phyloP scores from a whole-genome alignment of 2,329 filamentous ascomycete species.

The Neurospora sp. region DNA sequence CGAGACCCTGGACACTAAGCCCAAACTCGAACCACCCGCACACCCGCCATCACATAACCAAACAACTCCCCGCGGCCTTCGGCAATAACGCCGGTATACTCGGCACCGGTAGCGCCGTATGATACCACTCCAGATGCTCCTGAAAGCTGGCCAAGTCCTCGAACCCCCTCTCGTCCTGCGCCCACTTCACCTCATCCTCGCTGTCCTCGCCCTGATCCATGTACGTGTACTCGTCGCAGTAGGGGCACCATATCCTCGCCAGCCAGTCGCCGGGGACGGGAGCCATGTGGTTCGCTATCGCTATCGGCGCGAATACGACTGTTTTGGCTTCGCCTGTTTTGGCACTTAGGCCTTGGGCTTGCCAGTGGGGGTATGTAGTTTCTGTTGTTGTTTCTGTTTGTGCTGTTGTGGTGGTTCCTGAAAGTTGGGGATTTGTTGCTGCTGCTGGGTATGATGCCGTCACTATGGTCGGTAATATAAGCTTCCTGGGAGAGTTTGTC shows the following conservation, averaged over 20 bases:
- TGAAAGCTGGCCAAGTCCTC: conserved; percentile 38
- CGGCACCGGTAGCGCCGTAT: conserved; percentile 32
- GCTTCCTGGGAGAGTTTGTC: background rate
- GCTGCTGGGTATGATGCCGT: background rate
- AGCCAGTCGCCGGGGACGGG: conserved; percentile 41
- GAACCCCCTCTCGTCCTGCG: conserved; percentile 38
- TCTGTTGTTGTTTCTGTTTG: background rate
- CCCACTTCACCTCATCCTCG: conserved; percentile 37
- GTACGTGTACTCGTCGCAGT: conserved; percentile 44
- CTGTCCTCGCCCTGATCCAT: conserved; percentile 40
- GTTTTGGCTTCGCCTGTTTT: conserved; percentile 36
- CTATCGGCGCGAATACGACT: conserved; percentile 46
- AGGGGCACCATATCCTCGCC: conserved; percentile 42
- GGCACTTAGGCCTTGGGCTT: conserved; percentile 34
- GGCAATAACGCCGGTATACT: conserved; percentile 24
- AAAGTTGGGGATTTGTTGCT: background rate
- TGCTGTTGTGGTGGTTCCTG: background rate
- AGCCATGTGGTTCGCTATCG: conserved; percentile 46
- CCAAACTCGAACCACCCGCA: background rate
- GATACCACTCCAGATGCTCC: conserved; percentile 48
- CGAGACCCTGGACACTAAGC: background rate
- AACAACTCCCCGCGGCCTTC: conserved; percentile 29
- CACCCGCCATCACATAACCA: conserved; percentile 14
- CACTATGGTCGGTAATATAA: background rate
- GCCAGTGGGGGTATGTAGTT: conserved; percentile 35